Conservation (phyloP, 345 rosid species). For the Microcos paniculata region DNA sequence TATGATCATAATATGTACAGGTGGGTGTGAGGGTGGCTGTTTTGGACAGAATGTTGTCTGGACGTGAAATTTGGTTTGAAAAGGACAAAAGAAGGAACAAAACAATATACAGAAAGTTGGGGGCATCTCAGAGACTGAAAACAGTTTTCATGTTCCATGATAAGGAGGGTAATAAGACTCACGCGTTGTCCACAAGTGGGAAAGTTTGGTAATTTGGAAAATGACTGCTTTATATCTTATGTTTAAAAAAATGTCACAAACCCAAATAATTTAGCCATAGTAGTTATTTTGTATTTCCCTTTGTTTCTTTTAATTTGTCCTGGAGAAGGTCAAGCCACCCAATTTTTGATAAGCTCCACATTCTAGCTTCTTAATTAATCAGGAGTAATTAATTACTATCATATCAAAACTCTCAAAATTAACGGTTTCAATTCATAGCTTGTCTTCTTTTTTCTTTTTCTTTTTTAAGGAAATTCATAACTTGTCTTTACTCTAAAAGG, state of each 20-base stretch:
- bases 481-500: too few species aligned
- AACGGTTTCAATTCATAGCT: too few species aligned
- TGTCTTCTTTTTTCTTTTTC: too few species aligned
- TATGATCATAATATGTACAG: not conserved
- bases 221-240: not conserved
- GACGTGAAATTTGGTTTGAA: constrained; percentile 32
- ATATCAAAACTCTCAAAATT: not conserved
- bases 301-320: constrained; percentile 8
- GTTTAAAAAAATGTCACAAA: not conserved
- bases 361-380: not conserved
- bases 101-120: constrained; percentile 21
- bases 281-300: not conserved
- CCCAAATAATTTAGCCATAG: not conserved
- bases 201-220: not conserved
- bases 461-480: too few species aligned
- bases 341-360: not conserved
- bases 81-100: constrained; percentile 29
- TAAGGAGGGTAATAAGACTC: too few species aligned
- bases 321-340: not conserved
- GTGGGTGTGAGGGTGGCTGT: not conserved
- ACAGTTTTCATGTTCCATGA: constrained; percentile 15
- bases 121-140: constrained; percentile 26
- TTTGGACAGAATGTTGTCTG: constrained; percentile 31
- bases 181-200: constrained; percentile 19
- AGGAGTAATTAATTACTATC: not conserved